Conservation (phyloP, 75 land plant species). For the Azolla pinnata region DNA sequence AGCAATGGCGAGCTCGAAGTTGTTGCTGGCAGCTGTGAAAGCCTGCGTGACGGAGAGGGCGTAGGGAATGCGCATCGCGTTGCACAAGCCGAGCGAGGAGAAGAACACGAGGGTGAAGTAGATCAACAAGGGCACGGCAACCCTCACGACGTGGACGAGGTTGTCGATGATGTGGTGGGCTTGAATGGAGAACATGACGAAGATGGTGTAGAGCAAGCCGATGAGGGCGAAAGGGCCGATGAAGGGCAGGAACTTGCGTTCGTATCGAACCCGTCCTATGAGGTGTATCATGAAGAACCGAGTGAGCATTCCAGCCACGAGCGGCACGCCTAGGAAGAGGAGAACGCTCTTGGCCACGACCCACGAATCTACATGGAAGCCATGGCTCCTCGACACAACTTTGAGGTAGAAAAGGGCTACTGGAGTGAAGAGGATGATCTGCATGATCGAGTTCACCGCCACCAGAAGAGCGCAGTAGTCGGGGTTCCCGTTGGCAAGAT, state of each 20-base stretch:
- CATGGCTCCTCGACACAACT: constrained; percentile 20
- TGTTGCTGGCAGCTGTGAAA: constrained; percentile 35
- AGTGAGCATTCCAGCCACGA: constrained; percentile 27
- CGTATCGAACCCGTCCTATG: constrained; percentile 23
- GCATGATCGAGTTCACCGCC: constrained; percentile 33
- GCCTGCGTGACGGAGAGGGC: constrained; percentile 30
- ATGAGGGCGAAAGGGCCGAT: constrained; percentile 40
- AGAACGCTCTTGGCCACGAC: constrained; percentile 37
- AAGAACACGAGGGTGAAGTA: constrained; percentile 33
- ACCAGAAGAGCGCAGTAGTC: constrained; percentile 33
- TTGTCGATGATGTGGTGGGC: constrained; percentile 30
- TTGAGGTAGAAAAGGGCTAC: constrained; percentile 35
- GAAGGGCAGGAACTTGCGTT: constrained; percentile 25
- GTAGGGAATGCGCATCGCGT: constrained; percentile 22
- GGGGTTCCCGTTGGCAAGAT: constrained; percentile 28
- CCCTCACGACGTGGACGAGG: constrained; percentile 27
- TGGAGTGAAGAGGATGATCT: constrained; percentile 30
- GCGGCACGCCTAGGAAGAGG: constrained; percentile 30
- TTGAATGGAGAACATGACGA: constrained; percentile 41
- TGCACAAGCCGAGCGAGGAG: constrained; percentile 21
- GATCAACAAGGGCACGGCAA: constrained; percentile 29
- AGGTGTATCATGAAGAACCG: constrained; percentile 8
- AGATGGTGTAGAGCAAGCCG: constrained; percentile 35
- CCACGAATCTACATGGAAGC: constrained; percentile 21
- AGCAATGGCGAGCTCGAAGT: constrained; percentile 44